phyloP scores from a whole-genome alignment of 75 land plant genomes.

The Sequoia sempervirens region DNA sequence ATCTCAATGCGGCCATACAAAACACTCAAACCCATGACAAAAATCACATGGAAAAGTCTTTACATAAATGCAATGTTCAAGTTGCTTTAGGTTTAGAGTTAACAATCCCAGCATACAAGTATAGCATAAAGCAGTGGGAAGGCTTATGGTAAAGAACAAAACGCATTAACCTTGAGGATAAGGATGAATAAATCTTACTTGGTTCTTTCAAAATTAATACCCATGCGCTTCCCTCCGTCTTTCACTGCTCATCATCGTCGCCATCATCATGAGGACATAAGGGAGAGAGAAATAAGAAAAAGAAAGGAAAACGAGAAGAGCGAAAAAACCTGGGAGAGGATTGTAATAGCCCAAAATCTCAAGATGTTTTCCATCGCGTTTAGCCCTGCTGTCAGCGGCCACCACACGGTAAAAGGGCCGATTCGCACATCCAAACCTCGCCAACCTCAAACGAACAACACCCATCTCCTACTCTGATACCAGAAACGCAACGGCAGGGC shows the following conservation, averaged over 20 bases:
- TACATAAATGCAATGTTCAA: neutral
- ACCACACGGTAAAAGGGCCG: slow-evolving; percentile 85
- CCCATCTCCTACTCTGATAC: neutral
- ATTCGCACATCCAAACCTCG: slow-evolving; percentile 81
- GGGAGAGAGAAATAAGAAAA: neutral
- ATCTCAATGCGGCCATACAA: no score
- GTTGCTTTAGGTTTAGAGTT: neutral
- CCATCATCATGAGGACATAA: no score
- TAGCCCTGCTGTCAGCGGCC: slow-evolving; percentile 82
- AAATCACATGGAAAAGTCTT: no score
- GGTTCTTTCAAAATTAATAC: slow-evolving; percentile 81
- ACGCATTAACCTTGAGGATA: neutral
- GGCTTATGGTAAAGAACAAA: neutral
- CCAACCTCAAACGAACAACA: slow-evolving; percentile 66
- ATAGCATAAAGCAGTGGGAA: neutral
- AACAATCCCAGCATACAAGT: neutral
- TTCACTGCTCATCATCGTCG: slow-evolving; percentile 38
- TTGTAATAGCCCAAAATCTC: slow-evolving; percentile 90
- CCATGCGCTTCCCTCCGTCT: slow-evolving; percentile 95
- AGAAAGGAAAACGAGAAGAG: neutral
- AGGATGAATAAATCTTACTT: slow-evolving; percentile 53
- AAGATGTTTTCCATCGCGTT: slow-evolving; percentile 87
- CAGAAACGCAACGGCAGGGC: no score
- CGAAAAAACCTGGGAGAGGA: slow-evolving; percentile 73
- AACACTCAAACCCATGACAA: no score